Percentiles rank a stretch among this genome's conserved stretches.
These are phyloP conservation scores for Dalbergia cultrata DNA, from an alignment of 306 rosid genomes.

Conservation along the genomic window DNA sequence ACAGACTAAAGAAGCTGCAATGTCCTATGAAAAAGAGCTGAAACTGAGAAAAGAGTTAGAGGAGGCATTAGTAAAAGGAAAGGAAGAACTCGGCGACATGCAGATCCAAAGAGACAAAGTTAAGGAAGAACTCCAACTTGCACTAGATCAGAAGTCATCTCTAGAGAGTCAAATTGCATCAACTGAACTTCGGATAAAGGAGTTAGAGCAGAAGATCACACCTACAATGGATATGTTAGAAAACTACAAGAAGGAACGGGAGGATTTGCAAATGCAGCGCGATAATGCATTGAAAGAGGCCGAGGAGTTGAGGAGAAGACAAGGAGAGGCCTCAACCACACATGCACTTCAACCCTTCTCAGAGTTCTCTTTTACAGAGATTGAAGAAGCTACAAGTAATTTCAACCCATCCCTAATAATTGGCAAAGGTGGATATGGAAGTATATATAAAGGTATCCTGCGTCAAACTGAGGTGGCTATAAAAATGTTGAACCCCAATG, in stretches of 20 bases:
- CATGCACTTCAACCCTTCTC: constrained; percentile 59
- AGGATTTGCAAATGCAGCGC: constrained; percentile 64
- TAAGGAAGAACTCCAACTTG: constrained; percentile 62
- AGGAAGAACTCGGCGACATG: constrained; percentile 57
- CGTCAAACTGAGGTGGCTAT: constrained; percentile 88
- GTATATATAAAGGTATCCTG: constrained; percentile 69
- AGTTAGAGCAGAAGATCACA: constrained; percentile 65
- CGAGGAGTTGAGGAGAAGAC: constrained; percentile 68
- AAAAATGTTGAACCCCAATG: constrained; percentile 62
- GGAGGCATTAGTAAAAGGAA: constrained; percentile 63
- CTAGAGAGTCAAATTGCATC: constrained; percentile 67
- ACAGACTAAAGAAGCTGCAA: constrained; percentile 68
- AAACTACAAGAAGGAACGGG: constrained; percentile 63
- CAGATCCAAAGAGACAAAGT: constrained; percentile 57
- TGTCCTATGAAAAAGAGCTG: constrained; percentile 59
- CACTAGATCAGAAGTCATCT: constrained; percentile 56
- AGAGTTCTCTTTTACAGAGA: constrained; percentile 72
- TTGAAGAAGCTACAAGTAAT: constrained; percentile 71
- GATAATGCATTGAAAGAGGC: constrained; percentile 75
- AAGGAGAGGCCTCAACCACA: constrained; percentile 61
- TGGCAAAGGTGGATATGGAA: constrained; percentile 98
- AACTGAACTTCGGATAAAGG: constrained; percentile 55
- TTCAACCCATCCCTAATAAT: constrained; percentile 71
- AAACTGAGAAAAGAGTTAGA: constrained; percentile 71
- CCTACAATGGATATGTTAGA: constrained; percentile 61